Conservation (phyloP, 164 flowering plant genomes). For the Paratinospora sagittata region DNA sequence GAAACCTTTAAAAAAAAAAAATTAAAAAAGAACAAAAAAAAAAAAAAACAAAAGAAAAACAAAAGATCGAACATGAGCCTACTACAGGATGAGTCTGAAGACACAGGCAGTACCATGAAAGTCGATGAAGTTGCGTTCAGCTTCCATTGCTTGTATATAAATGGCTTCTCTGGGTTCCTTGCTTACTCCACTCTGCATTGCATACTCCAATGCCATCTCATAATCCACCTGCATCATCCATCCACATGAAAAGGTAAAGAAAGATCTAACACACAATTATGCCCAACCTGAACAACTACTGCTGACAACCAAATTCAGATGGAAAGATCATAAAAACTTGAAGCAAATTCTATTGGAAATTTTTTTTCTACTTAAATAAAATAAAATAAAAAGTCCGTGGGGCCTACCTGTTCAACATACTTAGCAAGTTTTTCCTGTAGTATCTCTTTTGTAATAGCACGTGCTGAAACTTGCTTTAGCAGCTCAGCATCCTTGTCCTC, state of each 20-base stretch:
- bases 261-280: not conserved
- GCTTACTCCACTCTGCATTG: constrained; percentile 72
- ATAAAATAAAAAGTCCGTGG: not conserved
- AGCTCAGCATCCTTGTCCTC: constrained; percentile 55
- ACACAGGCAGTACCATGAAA: constrained; percentile 55
- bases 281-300: not conserved
- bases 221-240: constrained; percentile 65
- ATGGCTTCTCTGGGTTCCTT: constrained; percentile 75
- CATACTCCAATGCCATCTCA: constrained; percentile 76
- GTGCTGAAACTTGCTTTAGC: constrained; percentile 45
- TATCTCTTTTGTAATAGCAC: constrained; percentile 48
- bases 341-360: not conserved
- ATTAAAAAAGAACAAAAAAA: too few species aligned
- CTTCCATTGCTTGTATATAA: constrained; percentile 49
- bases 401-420: constrained; percentile 79
- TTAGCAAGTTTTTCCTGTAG: constrained; percentile 69
- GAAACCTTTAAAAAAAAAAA: not conserved
- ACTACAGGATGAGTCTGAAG: constrained; percentile 52
- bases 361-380: not conserved
- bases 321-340: not conserved
- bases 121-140: constrained; percentile 36
- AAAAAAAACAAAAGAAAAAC: not conserved
- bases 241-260: not conserved
- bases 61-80: too few species aligned
- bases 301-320: not conserved